A percentile compares a stretch with the other conserved stretches of the same genome.
Conservation (phyloP, 495 filamentous ascomycete species). For the Aspergillus leporis region DNA sequence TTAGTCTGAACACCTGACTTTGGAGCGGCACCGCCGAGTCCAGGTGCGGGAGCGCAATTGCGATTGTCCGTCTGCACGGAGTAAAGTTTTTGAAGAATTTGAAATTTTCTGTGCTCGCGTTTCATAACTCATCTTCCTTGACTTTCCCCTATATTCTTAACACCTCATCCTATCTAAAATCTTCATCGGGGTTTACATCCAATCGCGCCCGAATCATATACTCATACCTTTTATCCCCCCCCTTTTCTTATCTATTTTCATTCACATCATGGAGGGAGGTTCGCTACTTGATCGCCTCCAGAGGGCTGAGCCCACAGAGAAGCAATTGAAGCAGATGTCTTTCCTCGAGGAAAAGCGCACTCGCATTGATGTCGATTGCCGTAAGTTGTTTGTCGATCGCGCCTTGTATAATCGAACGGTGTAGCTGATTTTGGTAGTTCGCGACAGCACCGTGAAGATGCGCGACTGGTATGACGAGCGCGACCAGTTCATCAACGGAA, state of each 20-base stretch:
- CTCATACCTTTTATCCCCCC: neutral
- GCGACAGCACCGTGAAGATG: neutral
- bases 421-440: neutral
- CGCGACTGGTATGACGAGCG: neutral
- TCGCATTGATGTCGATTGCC: constrained; percentile 41
- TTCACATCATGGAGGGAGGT: constrained; percentile 31
- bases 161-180: neutral
- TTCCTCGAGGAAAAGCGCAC: constrained; percentile 40
- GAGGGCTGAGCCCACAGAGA: constrained; percentile 32
- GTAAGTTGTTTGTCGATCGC: constrained; percentile 29
- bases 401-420: neutral
- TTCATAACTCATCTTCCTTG: constrained; percentile 1
- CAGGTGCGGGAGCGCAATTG: constrained; percentile 1
- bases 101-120: constrained; percentile 23
- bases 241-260: constrained; percentile 9
- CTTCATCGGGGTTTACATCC: neutral
- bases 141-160: neutral
- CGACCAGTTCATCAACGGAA: constrained; percentile 2
- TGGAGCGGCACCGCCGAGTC: neutral
- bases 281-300: constrained; percentile 37
- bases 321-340: constrained; percentile 34
- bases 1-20: neutral
- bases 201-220: neutral
- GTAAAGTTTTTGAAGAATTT: constrained; percentile 12
- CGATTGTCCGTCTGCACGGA: constrained; percentile 7